Percentiles rank a stretch among this genome's conserved stretches.
Conservation (phyloP, 2,329 filamentous ascomycete species). For the Lecanicillium sp. region DNA sequence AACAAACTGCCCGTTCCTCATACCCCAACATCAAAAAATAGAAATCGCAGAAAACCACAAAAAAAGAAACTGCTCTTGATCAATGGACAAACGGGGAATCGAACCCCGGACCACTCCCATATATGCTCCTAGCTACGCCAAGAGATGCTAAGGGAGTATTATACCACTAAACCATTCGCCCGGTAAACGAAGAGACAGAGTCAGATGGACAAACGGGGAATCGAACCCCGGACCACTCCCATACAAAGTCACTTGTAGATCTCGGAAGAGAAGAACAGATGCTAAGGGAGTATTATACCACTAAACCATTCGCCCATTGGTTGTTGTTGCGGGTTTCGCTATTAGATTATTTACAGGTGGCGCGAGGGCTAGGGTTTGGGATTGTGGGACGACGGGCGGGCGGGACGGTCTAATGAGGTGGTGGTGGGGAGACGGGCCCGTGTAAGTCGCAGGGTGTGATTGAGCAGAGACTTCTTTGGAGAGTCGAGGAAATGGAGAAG, state of each 20-base stretch:
- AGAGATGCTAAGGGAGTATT: conserved; percentile 16
- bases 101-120: conserved; percentile 17
- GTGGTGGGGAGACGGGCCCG: not conserved
- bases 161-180: conserved; percentile 18
- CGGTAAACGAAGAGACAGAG: no score
- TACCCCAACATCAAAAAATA: not conserved
- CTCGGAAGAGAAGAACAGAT: conserved; percentile 4
- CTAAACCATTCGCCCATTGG: conserved; percentile 17
- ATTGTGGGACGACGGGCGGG: not conserved
- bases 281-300: conserved; percentile 18
- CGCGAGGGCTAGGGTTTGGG: conserved; percentile 10
- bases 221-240: conserved; percentile 11
- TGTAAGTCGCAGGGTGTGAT: no score
- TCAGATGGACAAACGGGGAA: conserved; percentile 6
- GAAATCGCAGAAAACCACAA: not conserved
- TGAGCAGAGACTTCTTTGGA: no score
- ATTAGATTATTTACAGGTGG: conserved; percentile 11
- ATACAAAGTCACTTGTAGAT: not conserved
- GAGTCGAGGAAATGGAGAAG: no score
- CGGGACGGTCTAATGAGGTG: conserved; percentile 10
- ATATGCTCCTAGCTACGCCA: not conserved
- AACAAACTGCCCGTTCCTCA: no score
- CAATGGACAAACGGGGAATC: conserved; percentile 16
- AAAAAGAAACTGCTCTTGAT: conserved; percentile 11
- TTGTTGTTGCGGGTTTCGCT: conserved; percentile 1